Percentiles rank a stretch among this genome's conserved stretches.
These are phyloP conservation scores for Zygnema cylindricum DNA, from an alignment of 139 green algal species.

Conservation along the genomic window DNA sequence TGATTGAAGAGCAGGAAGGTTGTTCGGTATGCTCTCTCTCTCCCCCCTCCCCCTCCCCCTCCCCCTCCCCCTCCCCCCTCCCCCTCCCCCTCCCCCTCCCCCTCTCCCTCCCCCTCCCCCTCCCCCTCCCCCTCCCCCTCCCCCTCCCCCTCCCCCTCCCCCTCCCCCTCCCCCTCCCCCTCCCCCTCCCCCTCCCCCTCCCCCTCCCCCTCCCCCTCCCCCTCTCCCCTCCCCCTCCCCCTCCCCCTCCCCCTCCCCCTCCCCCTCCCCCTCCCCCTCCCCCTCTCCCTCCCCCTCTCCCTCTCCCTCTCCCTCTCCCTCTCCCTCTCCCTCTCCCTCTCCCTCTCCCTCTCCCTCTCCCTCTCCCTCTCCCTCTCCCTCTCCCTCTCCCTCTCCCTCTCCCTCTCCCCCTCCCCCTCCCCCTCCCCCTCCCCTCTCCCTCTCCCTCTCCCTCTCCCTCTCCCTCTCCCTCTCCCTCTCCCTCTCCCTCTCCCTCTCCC, in stretches of 20 bases:
- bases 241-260: background rate
- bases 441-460: background rate
- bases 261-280: background rate
- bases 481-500: no score
- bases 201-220: background rate
- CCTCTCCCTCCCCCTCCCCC: no score
- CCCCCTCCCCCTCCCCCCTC: background rate
- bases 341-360: background rate
- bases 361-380: background rate
- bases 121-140: no score
- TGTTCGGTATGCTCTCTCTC: background rate
- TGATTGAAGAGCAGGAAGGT: slow-evolving; percentile 15
- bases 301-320: background rate
- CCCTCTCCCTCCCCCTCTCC: background rate
- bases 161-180: background rate
- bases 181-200: background rate
- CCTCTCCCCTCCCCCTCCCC: background rate
- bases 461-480: no score
- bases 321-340: background rate
- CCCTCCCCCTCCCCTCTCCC: background rate
- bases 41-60: background rate
- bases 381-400: background rate
- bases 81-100: background rate
- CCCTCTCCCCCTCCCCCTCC: background rate
- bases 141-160: background rate